These are phyloP conservation scores for Chalciporus chontae DNA, from an alignment of 768 basidiomycete genomes.

Conservation along the genomic window DNA sequence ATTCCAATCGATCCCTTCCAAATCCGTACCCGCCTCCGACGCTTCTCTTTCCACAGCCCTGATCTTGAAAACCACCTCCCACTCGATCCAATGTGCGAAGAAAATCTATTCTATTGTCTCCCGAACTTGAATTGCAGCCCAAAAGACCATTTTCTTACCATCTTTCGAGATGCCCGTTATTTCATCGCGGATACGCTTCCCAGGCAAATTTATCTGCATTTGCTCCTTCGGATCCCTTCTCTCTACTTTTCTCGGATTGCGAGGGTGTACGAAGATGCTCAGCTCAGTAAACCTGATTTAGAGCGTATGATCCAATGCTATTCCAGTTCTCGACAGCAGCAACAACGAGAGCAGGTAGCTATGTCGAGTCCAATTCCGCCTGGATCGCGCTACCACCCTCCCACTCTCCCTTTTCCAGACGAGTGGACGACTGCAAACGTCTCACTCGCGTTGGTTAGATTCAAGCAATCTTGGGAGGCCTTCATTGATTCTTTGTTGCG, in stretches of 20 bases:
- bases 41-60: slow-evolving; percentile 20
- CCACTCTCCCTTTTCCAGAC: slow-evolving; percentile 45
- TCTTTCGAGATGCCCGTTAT: slow-evolving; percentile 21
- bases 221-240: slow-evolving; percentile 67
- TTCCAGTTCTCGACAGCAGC: slow-evolving; percentile 13
- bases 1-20: slow-evolving; percentile 55
- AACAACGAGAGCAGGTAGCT: slow-evolving; percentile 11
- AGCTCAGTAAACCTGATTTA: slow-evolving; percentile 73
- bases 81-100: slow-evolving; percentile 24
- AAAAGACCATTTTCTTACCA: slow-evolving; percentile 10
- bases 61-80: slow-evolving; percentile 16
- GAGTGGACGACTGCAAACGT: slow-evolving; percentile 50
- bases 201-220: slow-evolving; percentile 41
- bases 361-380: slow-evolving; percentile 29
- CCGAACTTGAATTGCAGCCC: slow-evolving; percentile 13
- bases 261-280: slow-evolving; percentile 72
- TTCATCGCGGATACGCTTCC: slow-evolving; percentile 37
- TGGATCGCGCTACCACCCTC: slow-evolving; percentile 19
- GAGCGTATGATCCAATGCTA: slow-evolving; percentile 44
- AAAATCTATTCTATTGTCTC: slow-evolving; percentile 20
- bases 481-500: slow-evolving; percentile 67
- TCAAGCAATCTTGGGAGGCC: slow-evolving; percentile 64
- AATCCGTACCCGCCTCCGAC: slow-evolving; percentile 22
- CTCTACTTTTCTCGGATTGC: slow-evolving; percentile 80
- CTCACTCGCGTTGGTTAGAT: slow-evolving; percentile 60